Percentiles rank a stretch among this genome's conserved stretches.
These are phyloP conservation scores for Acephala macrosclerotiorum DNA, from an alignment of 2,329 filamentous ascomycete species.

Conservation along the genomic window DNA sequence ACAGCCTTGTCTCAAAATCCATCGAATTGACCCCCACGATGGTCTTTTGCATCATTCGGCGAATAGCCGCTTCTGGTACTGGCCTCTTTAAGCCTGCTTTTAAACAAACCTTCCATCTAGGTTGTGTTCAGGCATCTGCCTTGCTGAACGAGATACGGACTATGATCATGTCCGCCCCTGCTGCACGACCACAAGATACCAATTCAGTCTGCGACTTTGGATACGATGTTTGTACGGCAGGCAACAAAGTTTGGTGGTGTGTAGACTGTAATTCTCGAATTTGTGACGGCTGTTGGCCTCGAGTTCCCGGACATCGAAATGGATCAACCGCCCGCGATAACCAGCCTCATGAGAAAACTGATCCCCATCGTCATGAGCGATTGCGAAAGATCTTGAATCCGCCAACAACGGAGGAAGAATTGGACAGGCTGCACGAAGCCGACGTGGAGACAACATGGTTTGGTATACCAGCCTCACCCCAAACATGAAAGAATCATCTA, in stretches of 20 bases:
- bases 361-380: background rate
- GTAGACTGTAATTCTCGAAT: constrained; percentile 4
- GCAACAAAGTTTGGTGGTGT: constrained; percentile 6
- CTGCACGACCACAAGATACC: background rate
- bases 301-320: constrained; percentile 10
- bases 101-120: too few species aligned
- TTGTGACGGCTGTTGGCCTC: constrained; percentile 8
- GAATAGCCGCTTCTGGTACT: too few species aligned
- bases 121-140: too few species aligned
- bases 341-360: background rate
- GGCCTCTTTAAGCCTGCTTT: too few species aligned
- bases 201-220: background rate
- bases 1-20: too few species aligned
- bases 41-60: too few species aligned
- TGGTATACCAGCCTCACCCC: background rate
- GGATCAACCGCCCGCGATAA: background rate
- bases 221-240: background rate
- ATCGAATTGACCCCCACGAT: too few species aligned
- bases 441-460: constrained; percentile 14
- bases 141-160: too few species aligned
- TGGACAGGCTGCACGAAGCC: constrained; percentile 6
- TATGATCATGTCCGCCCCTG: background rate
- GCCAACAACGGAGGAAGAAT: constrained; percentile 6
- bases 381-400: constrained; percentile 11
- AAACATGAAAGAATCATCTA: background rate